Evolutionary conservation across 2,329 filamentous ascomycete genomes (phyloP), one percentile per base, ranked within the genome.

Genomic region (Aspergillus candidus): DNA sequence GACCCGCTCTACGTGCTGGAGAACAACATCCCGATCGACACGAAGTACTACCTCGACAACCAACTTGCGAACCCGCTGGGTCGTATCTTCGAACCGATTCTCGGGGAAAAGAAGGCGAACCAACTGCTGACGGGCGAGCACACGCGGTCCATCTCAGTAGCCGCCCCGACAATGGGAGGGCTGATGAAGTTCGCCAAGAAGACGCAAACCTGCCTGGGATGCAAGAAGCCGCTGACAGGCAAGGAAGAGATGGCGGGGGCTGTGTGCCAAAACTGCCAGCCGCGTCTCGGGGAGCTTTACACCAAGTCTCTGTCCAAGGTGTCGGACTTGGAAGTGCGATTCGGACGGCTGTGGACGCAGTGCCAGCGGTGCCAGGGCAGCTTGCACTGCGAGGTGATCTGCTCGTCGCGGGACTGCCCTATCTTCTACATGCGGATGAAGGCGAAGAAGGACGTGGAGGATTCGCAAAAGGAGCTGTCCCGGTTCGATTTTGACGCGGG

Each of bases 341-440:
- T 98, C 63, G 86, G 88, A 5, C 76, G 93, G 40, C 75, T 98
- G 40, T 98, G 93, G 93, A 98, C 93, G 38, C 93, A 98, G 68
- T 98, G 93, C 65, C 93, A 98, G 72, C 78, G 93, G 34, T 98
- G 93, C 66, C 93, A 98, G 72, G 93, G 90, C 43, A 96, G 89
- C 72, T 86, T 98, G 78, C 93, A 98, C 71, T 93, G 88, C 66
- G 93, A 98, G 68, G 94, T 98, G 43, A 97, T 98, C 56, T 98
- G 93, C 73, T 90, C 85, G 51, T 91, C 85, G 65, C 86, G 89
- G 66, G 93, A 98, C 72, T 98, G 93, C 63, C 93, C 93, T 1
- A 98, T 98, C 60, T 98, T 98, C 69, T 98, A 98, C 68, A 98
- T 98, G 93, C 83, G 93, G 4, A 98, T 98, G 93, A 98, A 98